Evolutionary conservation across 2,329 filamentous ascomycete genomes (phyloP).

Genomic region (Pyrenochaeta sp.): DNA sequence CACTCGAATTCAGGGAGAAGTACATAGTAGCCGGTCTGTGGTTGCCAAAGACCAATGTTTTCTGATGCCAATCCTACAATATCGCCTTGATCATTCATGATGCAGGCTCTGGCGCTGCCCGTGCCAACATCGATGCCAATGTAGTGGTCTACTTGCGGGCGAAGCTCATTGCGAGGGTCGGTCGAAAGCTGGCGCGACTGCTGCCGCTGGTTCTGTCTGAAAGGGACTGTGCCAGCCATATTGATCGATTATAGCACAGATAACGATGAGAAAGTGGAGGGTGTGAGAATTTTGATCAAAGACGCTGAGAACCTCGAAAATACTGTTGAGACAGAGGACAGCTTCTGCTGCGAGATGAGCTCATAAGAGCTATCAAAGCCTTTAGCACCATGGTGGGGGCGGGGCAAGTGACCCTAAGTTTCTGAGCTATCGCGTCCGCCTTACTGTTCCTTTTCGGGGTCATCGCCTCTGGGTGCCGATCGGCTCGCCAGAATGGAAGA

Average conservation of each 20-base stretch:
- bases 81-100: constrained; percentile 90
- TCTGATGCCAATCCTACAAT: constrained; percentile 71
- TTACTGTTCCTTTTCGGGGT: constrained; percentile 16
- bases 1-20: constrained; percentile 9
- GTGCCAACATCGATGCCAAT: constrained; percentile 97
- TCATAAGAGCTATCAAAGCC: constrained; percentile 43
- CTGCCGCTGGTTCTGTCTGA: constrained; percentile 38
- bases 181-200: constrained; percentile 58
- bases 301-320: constrained; percentile 14
- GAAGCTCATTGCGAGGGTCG: constrained; percentile 65
- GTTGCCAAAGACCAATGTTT: constrained; percentile 63
- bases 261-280: constrained; percentile 1
- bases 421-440: constrained; percentile 25
- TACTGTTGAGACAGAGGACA: constrained; percentile 44
- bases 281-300: constrained; percentile 1
- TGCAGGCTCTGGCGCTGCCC: constrained; percentile 91
- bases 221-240: constrained; percentile 38
- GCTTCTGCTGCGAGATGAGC: constrained; percentile 45
- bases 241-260: constrained; percentile 11
- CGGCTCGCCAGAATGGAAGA: constrained; percentile 25
- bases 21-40: constrained; percentile 64
- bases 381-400: constrained; percentile 42
- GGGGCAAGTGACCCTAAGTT: constrained; percentile 36
- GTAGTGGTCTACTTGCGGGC: constrained; percentile 66
- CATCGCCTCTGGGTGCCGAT: constrained; percentile 29